Base-by-base conservation (phyloP, 2,329 filamentous ascomycete species). In the Tolypocladium inflatum region DNA sequence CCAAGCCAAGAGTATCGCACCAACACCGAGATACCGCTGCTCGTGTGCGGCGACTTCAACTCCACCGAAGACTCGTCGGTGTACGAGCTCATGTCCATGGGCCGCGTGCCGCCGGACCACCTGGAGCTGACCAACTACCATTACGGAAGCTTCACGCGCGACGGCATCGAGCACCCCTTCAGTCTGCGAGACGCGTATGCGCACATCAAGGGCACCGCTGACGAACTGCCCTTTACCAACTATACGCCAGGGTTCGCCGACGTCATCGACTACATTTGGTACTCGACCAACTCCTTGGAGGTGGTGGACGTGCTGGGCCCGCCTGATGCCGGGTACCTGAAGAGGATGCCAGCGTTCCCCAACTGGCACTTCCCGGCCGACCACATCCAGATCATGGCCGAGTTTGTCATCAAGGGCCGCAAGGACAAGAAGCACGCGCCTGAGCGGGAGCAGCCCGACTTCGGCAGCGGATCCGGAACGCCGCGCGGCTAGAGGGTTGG, bases 201-300 rank as follows among this genome's bases (percentile, higher is more conserved):
- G 41, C 84, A 89, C 62, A 87, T 96, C 56, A 88, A 88, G 62
- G 88, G 93, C 68, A 85, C 94, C 41, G 86, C 87, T 8, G 89
- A 91, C 59, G 90, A 96, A 70, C 77, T 97, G 65, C 85, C 86
- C 5, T 99, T 96, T 72, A 99, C 94, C 53, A 99, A 99, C 74
- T 99, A 97, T 74, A 95, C 91, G 17, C 92, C 94, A 1, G 85
- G 86, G n/a, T 99, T 97, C 75, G 84, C 85, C 55, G 92, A 91
- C 61, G 90, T 95, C 58, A 89, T 99, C 64, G 94, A 99, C 71
- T 97, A 97, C 73, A 91, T 99, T 67, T 97, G 92, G 91, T 99
- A 96, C 74, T 92, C 91, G 58, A 93, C 91, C 59, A 96, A 94
- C 72, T 86, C 88, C 26, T 79, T 97, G 51, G 89, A 94, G 69